Conservation (phyloP, 257 asterid genomes). For the Capsicum baccatum region DNA sequence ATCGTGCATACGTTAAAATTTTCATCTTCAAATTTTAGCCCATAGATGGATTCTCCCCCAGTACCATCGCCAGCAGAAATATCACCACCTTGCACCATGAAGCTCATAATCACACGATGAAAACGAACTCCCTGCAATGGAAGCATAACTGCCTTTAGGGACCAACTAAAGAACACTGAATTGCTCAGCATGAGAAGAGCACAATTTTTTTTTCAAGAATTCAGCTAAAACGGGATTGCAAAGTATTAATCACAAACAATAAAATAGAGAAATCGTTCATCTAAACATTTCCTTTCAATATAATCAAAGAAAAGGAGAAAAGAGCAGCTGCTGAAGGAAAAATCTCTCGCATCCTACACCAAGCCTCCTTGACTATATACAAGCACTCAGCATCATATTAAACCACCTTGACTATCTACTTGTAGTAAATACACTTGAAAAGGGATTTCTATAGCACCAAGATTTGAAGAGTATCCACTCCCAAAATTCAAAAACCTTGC, state of each 20-base stretch:
- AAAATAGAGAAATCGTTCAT: neutral
- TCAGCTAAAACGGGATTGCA: neutral
- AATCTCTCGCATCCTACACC: neutral
- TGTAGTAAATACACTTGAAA: neutral
- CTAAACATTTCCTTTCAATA: neutral
- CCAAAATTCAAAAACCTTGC: conserved; percentile 5
- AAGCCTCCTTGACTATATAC: neutral
- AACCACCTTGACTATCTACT: neutral
- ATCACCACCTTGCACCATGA: conserved; percentile 98
- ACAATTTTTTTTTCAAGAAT: neutral
- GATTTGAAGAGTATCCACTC: neutral
- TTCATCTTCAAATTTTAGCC: conserved; percentile 87
- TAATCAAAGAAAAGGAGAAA: conserved; percentile 19
- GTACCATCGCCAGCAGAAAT: conserved; percentile 90
- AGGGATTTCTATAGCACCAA: neutral
- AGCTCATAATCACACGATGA: conserved; percentile 90
- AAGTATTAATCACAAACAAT: neutral
- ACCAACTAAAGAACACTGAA: conserved; percentile 25
- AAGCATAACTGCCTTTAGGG: conserved; percentile 33
- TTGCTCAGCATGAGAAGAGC: neutral
- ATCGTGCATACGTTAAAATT: conserved; percentile 45
- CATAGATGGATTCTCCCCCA: conserved; percentile 95
- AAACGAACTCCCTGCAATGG: conserved; percentile 66
- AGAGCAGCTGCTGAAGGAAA: neutral
- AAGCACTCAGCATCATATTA: neutral